These are phyloP conservation scores for Uncinocarpus reesii DNA, from an alignment of 2,329 filamentous ascomycete genomes.

Conservation along the genomic window DNA sequence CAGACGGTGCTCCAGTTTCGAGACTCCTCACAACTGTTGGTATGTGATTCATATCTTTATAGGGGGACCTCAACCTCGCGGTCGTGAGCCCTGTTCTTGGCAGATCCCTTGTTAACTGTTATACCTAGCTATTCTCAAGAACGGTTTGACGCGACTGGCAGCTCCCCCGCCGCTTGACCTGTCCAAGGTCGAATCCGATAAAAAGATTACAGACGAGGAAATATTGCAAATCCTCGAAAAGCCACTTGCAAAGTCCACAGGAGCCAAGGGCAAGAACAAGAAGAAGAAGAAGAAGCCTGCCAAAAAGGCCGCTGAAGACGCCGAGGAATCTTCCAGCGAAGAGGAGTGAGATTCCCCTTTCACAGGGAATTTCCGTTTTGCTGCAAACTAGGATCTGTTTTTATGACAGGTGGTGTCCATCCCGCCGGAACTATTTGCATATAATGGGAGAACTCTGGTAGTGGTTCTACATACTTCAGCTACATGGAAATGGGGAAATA, in stretches of 20 bases:
- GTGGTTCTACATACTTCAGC: too few relatives aligned
- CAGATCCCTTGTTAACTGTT: slow-evolving; percentile 17
- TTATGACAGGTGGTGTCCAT: background rate
- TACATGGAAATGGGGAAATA: too few relatives aligned
- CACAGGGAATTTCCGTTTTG: background rate
- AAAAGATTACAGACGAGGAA: slow-evolving; percentile 96
- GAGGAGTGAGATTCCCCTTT: slow-evolving; percentile 29
- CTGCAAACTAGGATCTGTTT: background rate
- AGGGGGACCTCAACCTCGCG: background rate
- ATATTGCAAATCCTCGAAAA: slow-evolving; percentile 88
- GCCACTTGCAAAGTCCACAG: slow-evolving; percentile 55
- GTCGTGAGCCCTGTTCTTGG: background rate
- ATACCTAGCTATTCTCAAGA: slow-evolving; percentile 83
- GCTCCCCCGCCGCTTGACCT: slow-evolving; percentile 66
- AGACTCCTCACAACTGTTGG: slow-evolving; percentile 84
- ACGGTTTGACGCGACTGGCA: slow-evolving; percentile 79
- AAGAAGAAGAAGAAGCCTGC: slow-evolving; percentile 73
- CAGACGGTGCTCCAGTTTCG: slow-evolving; percentile 74
- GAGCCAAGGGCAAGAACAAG: slow-evolving; percentile 73
- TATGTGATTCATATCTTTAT: slow-evolving; percentile 44
- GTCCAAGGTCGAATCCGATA: slow-evolving; percentile 80
- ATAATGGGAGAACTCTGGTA: too few relatives aligned
- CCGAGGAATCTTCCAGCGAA: slow-evolving; percentile 27
- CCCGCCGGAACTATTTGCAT: too few relatives aligned
- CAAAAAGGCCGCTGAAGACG: slow-evolving; percentile 38